Base-by-base conservation (phyloP, 1,284 basidiomycete genomes). In the Trametes versicolor region DNA sequence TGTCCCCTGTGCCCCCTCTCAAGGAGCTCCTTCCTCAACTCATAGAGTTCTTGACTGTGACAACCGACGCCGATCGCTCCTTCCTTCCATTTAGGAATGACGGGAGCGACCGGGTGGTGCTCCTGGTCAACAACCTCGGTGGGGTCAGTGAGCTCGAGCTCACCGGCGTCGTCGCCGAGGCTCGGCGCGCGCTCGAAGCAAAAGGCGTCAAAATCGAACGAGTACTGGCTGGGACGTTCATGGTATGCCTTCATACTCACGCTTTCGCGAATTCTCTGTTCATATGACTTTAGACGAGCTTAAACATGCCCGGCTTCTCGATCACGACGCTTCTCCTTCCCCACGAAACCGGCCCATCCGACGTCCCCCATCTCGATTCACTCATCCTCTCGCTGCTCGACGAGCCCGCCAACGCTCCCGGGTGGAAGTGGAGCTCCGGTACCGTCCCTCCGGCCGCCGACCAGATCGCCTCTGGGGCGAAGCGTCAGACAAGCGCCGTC, bases 221-320 rank as follows among this genome's bases (percentile, higher is more conserved):
- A 23, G 81, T 95, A 50, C 74, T 96, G 15, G 83, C 87, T 25
- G 95, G 95, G 19, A 91, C 90, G 17, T 95, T 92, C 78, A 96
- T 97, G 94, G 93, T 91, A 63, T 45, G 81, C 75, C 29, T 2
- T 25, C 43, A 53, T 39, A 49, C 41, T 17, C 54, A 21, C 64
- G 53, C 19, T 59, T 37, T 61, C 70, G 10, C 45, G 43, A 1
- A 51, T 4, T 27, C 3, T 15, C 6, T 2, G 13, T 23, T 34
- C 13, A 52, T n/a, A 19, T 17, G 3, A 17, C n/a, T 13, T 1
- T 69, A 94, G 92, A 94, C 95, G 25, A 96, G 94, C 60, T 84
- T 98, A 68, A 95, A 96, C 79, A 96, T 98, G 92, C 94, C 96
- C 36, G 96, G 97, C 2, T 97, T 98, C 79, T 96, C 94, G 6